A percentile compares a stretch with the other conserved stretches of the same genome.
Conservation (phyloP, 2,329 filamentous ascomycete genomes). For the Claviceps cyperi region DNA sequence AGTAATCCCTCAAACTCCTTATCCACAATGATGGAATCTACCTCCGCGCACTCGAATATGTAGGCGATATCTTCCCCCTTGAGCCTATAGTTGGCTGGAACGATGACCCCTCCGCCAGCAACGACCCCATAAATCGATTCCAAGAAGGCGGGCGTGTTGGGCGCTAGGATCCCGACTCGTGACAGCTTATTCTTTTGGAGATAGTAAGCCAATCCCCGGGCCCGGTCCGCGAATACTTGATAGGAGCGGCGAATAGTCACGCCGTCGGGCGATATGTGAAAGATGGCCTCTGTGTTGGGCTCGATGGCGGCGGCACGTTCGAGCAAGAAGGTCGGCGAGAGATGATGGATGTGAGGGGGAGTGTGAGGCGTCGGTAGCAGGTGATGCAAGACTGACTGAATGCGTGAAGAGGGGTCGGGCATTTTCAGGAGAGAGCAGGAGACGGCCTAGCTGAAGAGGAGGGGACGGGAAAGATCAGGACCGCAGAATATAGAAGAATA, state of each 20-base stretch:
- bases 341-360: constrained; percentile 53
- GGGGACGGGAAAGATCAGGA: not conserved
- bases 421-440: constrained; percentile 24
- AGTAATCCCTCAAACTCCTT: constrained; percentile 62
- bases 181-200: constrained; percentile 58
- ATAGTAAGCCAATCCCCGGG: constrained; percentile 78
- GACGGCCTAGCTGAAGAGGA: not conserved
- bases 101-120: constrained; percentile 65
- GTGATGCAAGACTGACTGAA: constrained; percentile 42
- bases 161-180: constrained; percentile 71
- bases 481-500: not conserved
- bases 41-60: constrained; percentile 77
- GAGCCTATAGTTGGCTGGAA: constrained; percentile 49
- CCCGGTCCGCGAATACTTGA: constrained; percentile 68
- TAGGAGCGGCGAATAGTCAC: constrained; percentile 65
- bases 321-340: constrained; percentile 79
- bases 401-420: constrained; percentile 49
- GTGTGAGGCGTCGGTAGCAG: constrained; percentile 26
- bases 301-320: constrained; percentile 79
- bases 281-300: constrained; percentile 70
- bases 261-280: constrained; percentile 70
- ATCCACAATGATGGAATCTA: constrained; percentile 78
- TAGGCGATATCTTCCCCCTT: constrained; percentile 79
- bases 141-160: constrained; percentile 90
- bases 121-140: constrained; percentile 81